These are phyloP conservation scores for Oxytropis ochrocephala DNA, from an alignment of 306 rosid species.

Conservation along the genomic window DNA sequence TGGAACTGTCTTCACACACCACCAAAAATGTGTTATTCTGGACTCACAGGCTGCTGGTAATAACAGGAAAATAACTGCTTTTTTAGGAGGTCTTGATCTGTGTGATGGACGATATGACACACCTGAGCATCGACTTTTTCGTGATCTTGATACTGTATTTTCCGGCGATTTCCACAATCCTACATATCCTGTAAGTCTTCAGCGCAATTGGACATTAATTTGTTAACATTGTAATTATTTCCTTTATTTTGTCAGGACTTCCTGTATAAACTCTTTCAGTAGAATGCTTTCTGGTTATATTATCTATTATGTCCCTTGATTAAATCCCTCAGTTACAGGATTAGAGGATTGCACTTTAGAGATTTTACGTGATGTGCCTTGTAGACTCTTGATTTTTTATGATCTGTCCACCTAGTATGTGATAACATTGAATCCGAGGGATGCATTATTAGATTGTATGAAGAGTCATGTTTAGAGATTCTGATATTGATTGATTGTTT, in stretches of 20 bases:
- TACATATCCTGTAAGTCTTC: conserved; percentile 68
- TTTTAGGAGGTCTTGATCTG: conserved; percentile 89
- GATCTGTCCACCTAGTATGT: not conserved
- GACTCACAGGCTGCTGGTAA: conserved; percentile 82
- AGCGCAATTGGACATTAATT: not conserved
- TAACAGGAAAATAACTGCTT: conserved; percentile 73
- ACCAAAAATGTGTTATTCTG: conserved; percentile 88
- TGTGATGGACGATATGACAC: conserved; percentile 99
- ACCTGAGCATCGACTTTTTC: conserved; percentile 84
- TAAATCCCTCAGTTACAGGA: not conserved
- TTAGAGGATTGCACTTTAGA: not conserved
- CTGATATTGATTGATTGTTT: not conserved
- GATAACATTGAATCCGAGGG: conserved; percentile 3
- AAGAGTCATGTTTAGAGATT: not conserved
- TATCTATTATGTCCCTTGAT: not conserved
- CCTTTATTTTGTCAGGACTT: conserved; percentile 2
- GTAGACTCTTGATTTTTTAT: not conserved
- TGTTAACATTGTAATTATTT: not conserved
- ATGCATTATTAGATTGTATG: conserved; percentile 1
- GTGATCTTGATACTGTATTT: conserved; percentile 54
- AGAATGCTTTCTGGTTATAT: not conserved
- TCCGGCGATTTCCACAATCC: conserved; percentile 75
- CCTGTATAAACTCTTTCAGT: conserved; percentile 1
- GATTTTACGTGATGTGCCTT: not conserved
- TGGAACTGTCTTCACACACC: conserved; percentile 87